phyloP scores from a whole-genome alignment of 2,329 filamentous ascomycete genomes.

The Fonsecaea monophora region DNA sequence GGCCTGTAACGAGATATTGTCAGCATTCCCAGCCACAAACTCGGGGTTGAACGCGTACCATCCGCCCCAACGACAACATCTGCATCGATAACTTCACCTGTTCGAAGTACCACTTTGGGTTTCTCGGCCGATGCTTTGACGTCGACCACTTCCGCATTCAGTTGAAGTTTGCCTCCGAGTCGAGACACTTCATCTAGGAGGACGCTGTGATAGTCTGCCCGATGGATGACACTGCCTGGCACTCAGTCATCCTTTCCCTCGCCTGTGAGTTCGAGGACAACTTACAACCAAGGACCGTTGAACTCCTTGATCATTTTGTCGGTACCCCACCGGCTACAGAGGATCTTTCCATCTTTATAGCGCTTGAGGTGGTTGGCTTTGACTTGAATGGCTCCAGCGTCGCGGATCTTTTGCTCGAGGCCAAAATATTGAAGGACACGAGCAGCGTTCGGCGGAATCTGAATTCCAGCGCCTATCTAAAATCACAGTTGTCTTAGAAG shows the following conservation, averaged over 20 bases:
- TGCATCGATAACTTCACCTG: constrained; percentile 18
- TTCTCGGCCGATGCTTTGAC: constrained; percentile 42
- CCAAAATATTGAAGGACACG: constrained; percentile 43
- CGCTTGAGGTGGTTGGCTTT: constrained; percentile 43
- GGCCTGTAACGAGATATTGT: constrained; percentile 25
- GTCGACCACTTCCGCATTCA: constrained; percentile 39
- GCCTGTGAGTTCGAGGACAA: not conserved
- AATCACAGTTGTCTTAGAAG: not conserved
- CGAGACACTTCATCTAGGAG: constrained; percentile 49
- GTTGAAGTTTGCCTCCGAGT: constrained; percentile 48
- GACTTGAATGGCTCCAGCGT: constrained; percentile 41
- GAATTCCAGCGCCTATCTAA: constrained; percentile 44
- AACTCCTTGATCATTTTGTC: constrained; percentile 20
- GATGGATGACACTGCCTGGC: constrained; percentile 47
- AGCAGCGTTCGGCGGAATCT: constrained; percentile 45
- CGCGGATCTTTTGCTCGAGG: constrained; percentile 39
- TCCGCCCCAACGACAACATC: constrained; percentile 58
- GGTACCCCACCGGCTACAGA: constrained; percentile 35
- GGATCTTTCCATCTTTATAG: constrained; percentile 44
- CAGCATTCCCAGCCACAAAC: too few relatives aligned
- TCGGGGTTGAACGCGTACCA: constrained; percentile 41
- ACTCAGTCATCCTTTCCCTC: not conserved
- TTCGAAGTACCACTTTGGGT: constrained; percentile 42
- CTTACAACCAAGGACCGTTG: constrained; percentile 19
- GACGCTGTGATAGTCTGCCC: constrained; percentile 56